These are phyloP conservation scores for Eutrema heterophyllum DNA, from an alignment of 345 rosid species.

Conservation along the genomic window DNA sequence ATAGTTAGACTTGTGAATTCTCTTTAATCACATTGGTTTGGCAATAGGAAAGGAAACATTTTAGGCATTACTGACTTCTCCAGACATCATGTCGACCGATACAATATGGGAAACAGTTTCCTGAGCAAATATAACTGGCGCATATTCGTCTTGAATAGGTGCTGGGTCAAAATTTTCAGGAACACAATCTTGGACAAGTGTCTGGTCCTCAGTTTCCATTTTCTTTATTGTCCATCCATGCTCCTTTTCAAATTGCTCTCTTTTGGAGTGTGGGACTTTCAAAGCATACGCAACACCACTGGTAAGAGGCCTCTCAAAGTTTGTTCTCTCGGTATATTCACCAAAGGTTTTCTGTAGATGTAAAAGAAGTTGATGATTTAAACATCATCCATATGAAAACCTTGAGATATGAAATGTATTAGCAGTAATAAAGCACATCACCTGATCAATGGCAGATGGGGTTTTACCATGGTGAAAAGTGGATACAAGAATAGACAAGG, in stretches of 20 bases:
- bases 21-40: neutral
- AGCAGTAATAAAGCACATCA: conserved; percentile 15
- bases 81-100: conserved; percentile 98
- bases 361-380: conserved; percentile 13
- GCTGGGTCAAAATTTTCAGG: conserved; percentile 85
- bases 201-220: conserved; percentile 91
- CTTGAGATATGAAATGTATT: neutral
- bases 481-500: conserved; percentile 92
- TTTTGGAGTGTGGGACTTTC: conserved; percentile 79
- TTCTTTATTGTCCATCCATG: conserved; percentile 81
- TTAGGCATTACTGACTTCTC: conserved; percentile 50
- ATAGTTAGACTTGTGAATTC: neutral
- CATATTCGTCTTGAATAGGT: conserved; percentile 91
- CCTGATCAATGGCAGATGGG: conserved; percentile 96
- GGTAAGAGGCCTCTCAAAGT: conserved; percentile 96
- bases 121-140: conserved; percentile 90
- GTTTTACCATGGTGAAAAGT: conserved; percentile 93
- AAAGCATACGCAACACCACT: conserved; percentile 99
- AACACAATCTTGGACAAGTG: conserved; percentile 72
- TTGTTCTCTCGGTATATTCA: conserved; percentile 88
- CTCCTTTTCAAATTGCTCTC: conserved; percentile 75
- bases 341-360: conserved; percentile 71
- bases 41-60: neutral
- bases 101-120: conserved; percentile 95
- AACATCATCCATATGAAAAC: neutral